Conservation (phyloP, 352 stramenopile genomes). For the Pythium phragmitis region DNA sequence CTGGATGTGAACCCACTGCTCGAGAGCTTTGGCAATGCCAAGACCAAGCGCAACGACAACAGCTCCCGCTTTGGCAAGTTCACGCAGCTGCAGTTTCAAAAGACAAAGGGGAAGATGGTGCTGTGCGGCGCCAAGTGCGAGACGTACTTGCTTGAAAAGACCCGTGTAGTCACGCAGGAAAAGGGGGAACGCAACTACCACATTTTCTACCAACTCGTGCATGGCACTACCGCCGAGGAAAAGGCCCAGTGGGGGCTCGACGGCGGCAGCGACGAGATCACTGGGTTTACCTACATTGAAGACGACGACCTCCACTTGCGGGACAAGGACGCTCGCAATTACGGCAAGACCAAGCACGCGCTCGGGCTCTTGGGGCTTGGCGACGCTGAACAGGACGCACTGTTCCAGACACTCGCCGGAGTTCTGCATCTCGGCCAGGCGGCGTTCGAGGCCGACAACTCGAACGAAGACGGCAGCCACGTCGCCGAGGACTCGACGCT, state of each 20-base stretch:
- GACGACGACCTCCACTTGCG: constrained; percentile 37
- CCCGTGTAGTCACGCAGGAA: constrained; percentile 77
- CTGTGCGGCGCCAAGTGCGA: constrained; percentile 56
- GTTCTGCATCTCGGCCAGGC: constrained; percentile 97
- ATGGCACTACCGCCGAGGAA: constrained; percentile 5
- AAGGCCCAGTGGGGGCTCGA: constrained; percentile 41
- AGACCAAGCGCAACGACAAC: constrained; percentile 54
- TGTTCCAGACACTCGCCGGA: constrained; percentile 82
- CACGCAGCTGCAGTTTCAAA: constrained; percentile 51
- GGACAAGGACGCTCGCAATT: constrained; percentile 49
- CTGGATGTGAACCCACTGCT: constrained; percentile 83
- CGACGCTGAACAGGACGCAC: constrained; percentile 43
- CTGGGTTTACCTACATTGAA: constrained; percentile 54
- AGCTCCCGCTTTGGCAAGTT: constrained; percentile 51
- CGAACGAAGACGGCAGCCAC: constrained; percentile 58
- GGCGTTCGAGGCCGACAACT: constrained; percentile 72
- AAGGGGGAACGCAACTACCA: constrained; percentile 75
- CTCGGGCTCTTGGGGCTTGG: constrained; percentile 65
- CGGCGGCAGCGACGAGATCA: constrained; percentile 45
- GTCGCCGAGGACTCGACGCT: constrained; percentile 14
- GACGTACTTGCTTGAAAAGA: constrained; percentile 95
- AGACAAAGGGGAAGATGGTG: constrained; percentile 59
- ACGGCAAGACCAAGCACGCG: constrained; percentile 61
- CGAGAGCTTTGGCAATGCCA: constrained; percentile 80
- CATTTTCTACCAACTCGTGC: constrained; percentile 78